Conservation (phyloP, 2,329 filamentous ascomycete species). For the Sclerotinia sclerotiorum region DNA sequence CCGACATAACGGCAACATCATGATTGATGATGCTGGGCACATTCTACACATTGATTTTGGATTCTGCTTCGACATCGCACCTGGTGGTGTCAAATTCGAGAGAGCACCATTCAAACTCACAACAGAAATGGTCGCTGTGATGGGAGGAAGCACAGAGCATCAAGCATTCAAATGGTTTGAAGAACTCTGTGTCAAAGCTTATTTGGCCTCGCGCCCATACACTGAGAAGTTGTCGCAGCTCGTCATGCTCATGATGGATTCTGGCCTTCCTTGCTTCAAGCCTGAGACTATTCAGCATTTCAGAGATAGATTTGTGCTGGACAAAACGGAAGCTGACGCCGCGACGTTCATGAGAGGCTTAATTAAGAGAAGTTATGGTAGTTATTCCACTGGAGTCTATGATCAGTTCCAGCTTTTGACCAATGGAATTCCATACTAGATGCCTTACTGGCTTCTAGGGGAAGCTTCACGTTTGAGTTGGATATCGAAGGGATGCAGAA, state of each 20-base stretch:
- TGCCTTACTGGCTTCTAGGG: not conserved
- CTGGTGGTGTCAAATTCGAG: conserved; percentile 95
- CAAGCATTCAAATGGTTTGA: conserved; percentile 96
- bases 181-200: conserved; percentile 92
- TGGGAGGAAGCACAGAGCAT: conserved; percentile 82
- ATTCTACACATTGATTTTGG: conserved; percentile 99
- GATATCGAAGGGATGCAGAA: not conserved
- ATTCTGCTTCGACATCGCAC: conserved; percentile 98
- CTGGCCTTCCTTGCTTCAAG: conserved; percentile 95
- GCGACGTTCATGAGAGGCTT: conserved; percentile 91
- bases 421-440: conserved; percentile 85
- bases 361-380: conserved; percentile 85
- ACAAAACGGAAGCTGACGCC: conserved; percentile 87
- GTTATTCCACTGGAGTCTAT: conserved; percentile 90
- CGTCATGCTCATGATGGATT: conserved; percentile 93
- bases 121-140: conserved; percentile 96
- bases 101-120: conserved; percentile 98
- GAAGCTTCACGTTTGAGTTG: not conserved
- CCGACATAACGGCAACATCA: conserved; percentile 98
- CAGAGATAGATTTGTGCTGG: conserved; percentile 85
- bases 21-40: conserved; percentile 96
- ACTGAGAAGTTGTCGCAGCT: conserved; percentile 87
- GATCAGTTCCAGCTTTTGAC: conserved; percentile 97
- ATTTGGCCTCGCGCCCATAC: conserved; percentile 83
- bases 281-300: conserved; percentile 93